Evolutionary conservation across 148 eudicot species (phyloP), one percentile per base, ranked within the genome.

Genomic region (Rhododendron ovatum): DNA sequence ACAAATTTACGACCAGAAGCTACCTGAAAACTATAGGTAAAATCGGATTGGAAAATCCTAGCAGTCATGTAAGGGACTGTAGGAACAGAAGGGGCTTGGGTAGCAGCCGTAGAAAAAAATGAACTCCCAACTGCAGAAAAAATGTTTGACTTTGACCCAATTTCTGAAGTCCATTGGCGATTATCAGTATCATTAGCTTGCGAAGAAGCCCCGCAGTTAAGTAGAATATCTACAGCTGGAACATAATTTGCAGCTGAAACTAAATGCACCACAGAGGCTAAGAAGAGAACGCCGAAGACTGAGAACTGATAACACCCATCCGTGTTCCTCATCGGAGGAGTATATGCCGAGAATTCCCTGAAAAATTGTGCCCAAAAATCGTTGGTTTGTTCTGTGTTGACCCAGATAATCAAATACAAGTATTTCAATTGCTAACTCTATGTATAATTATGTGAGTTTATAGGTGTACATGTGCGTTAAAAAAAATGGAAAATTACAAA

Each of bases 41-140:
- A 95, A 30, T 90, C 84, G 37, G 96, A 92, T 75, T 82, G 84
- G 88, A 95, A 94, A 80, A 95, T 77, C 37, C 99, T 90, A 77
- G 95, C 96, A 33, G 92, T 91, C 99, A 95, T 90, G 88, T 85
- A 96, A 79, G 99, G 99, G 75, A 95, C 92, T 59, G 85, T 63
- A 22, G 91, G 93, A 61, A 95, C 96, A 71, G 93, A 91, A 55
- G 95, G 91, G 37, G 88, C 92, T 75, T 95, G 99, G 24, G 73
- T 83, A 5, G 89, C 88, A 71, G 99, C 98, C 12, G 82, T 28
- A 43, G 92, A 87, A 18, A 85, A 88, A 9, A 89, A 82, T 13
- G 99, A 89, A 9, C 84, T 91, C 8, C 87, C 88, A 43, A 82
- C 67, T 2, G 88, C 45, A 82, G 89, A 80, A 11, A 90, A 89